phyloP scores from a whole-genome alignment of 2,329 filamentous ascomycete species.

The Ophiostoma himal-ulmi region DNA sequence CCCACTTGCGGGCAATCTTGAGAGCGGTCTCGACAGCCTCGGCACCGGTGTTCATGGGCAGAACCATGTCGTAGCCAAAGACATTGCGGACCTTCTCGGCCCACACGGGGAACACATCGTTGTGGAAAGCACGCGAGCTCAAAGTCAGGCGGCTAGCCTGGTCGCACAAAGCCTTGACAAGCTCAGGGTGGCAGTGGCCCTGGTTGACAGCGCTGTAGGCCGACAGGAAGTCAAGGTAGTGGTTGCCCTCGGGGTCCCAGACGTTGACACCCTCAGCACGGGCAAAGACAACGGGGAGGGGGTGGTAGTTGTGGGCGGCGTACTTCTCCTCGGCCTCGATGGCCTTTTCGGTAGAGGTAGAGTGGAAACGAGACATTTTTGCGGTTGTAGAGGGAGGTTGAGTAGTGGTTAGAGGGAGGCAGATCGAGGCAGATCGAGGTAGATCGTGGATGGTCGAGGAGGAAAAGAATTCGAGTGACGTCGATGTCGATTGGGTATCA shows the following conservation, averaged over 20 bases:
- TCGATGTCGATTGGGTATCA: conserved; percentile 14
- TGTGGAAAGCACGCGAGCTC: conserved; percentile 93
- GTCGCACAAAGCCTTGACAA: conserved; percentile 82
- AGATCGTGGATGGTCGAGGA: background rate
- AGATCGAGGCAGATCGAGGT: background rate
- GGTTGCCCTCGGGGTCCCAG: conserved; percentile 92
- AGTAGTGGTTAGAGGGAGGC: background rate
- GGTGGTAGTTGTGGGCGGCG: conserved; percentile 98
- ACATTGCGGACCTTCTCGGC: conserved; percentile 83
- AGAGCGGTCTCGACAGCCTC: conserved; percentile 94
- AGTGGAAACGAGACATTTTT: conserved; percentile 54
- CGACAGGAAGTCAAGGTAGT: conserved; percentile 96
- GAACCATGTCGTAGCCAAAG: conserved; percentile 95
- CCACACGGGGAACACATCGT: conserved; percentile 95
- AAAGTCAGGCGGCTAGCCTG: conserved; percentile 86
- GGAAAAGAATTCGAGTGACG: background rate
- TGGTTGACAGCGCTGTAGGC: conserved; percentile 98
- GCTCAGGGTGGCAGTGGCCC: conserved; percentile 93
- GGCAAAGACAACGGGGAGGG: conserved; percentile 88
- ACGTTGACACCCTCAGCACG: conserved; percentile 79
- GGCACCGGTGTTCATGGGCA: conserved; percentile 97
- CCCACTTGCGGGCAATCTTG: conserved; percentile 96
- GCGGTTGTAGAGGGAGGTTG: conserved; percentile 26
- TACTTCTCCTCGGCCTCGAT: conserved; percentile 75
- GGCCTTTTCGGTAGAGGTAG: conserved; percentile 69